Base-by-base conservation (phyloP, 192 early-diverging fungal species). In the Coemansia sp. region DNA sequence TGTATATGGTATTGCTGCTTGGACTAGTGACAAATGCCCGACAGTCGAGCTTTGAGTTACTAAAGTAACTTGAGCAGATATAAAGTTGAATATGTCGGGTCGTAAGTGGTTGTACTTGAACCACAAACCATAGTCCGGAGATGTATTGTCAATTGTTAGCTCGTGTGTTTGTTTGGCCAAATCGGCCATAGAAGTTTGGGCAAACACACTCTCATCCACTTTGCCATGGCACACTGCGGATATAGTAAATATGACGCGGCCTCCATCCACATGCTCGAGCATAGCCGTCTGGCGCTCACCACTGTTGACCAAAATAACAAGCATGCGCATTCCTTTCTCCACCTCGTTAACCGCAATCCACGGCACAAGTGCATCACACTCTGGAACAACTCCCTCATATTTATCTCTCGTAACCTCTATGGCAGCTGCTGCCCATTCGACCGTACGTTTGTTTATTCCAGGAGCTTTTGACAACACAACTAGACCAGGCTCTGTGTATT, bases 401-500 rank as follows among this genome's bases (percentile, higher is more conserved):
- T 10, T 22, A 14, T 41, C 35, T 0, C 5, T 29, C 12, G 49
- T 0, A 10, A 41, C 25, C 0, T 22, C 24, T 19, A 71, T 47
- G 11, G 79, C 71, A 21, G 62, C 59, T 4, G 59, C 68, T 2
- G 66, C 72, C 65, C 65, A 75, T 54, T 70, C 75, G 1, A 66
- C 56, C 25, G 72, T 63, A 4, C 48, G 59, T 54, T 45, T 39
- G 2, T 45, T 64, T n/a, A 70, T 57, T 2, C 87, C 87, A 0
- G 86, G 82, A n/a, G 85, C 78, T 58, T 90, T 88, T 50, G 83
- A 66, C 17, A 86, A 60, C 8, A 90, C 74, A 5, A 71, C 83
- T 7, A 90, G 49, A 14, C 85, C 75, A 0, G 79, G 60, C 45
- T 90, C 88, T 37, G 82, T 61, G 55, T 87, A 83, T 0, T 59